Evolutionary conservation across 2,329 filamentous ascomycete species (phyloP).

Genomic region (Aspergillus thermomutatus): DNA sequence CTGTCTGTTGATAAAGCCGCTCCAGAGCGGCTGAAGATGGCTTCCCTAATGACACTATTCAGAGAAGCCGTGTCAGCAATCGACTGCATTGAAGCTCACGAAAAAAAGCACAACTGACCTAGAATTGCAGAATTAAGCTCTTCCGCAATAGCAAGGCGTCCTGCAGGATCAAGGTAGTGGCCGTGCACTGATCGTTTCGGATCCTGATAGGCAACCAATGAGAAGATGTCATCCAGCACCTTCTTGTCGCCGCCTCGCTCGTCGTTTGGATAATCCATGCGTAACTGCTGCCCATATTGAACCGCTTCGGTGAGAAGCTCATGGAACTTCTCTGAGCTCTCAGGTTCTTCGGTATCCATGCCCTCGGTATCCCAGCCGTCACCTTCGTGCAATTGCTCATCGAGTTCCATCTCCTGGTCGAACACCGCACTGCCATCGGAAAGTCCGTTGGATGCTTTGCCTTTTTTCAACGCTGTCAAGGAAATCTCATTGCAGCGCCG

Average conservation of each 20-base stretch:
- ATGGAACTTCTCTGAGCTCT: constrained; percentile 36
- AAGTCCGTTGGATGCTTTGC: constrained; percentile 37
- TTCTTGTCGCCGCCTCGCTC: constrained; percentile 66
- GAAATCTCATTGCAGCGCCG: constrained; percentile 66
- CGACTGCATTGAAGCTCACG: neutral
- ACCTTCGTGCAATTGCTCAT: constrained; percentile 46
- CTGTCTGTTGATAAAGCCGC: constrained; percentile 79
- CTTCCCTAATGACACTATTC: constrained; percentile 79
- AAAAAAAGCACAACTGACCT: constrained; percentile 52
- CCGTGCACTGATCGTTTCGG: constrained; percentile 73
- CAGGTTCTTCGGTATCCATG: constrained; percentile 55
- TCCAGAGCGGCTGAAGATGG: constrained; percentile 83
- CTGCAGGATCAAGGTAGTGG: constrained; percentile 71
- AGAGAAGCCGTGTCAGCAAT: constrained; percentile 5
- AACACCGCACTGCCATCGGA: constrained; percentile 45
- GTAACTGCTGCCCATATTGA: constrained; percentile 73
- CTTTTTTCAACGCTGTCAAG: constrained; percentile 34
- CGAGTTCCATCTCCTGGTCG: constrained; percentile 57
- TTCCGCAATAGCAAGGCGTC: constrained; percentile 77
- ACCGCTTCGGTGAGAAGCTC: constrained; percentile 67
- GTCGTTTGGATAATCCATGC: constrained; percentile 72
- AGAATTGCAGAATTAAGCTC: constrained; percentile 92
- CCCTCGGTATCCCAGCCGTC: constrained; percentile 41
- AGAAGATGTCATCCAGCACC: constrained; percentile 79
- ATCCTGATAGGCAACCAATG: constrained; percentile 81